These are phyloP conservation scores for Chaetoceros muelleri DNA, from an alignment of 108 stramenopile species.

Conservation along the genomic window DNA sequence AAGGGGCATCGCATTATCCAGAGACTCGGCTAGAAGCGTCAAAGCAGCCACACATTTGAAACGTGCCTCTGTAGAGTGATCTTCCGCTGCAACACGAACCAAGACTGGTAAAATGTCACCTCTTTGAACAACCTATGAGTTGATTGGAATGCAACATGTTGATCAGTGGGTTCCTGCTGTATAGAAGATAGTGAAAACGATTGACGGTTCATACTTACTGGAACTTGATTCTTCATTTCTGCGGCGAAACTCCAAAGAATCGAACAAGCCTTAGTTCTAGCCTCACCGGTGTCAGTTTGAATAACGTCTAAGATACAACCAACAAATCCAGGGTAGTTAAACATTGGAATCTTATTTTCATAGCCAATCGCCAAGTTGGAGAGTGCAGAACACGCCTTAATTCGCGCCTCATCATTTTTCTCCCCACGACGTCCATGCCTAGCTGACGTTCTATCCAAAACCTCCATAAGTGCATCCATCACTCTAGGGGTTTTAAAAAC, in stretches of 20 bases:
- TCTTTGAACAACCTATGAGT: conserved; percentile 44
- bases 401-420: conserved; percentile 62
- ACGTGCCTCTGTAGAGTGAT: conserved; percentile 76
- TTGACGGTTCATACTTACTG: conserved; percentile 22
- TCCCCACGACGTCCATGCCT: conserved; percentile 15
- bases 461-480: conserved; percentile 85
- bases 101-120: conserved; percentile 81
- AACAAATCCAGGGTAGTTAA: conserved; percentile 81
- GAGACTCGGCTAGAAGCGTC: conserved; percentile 74
- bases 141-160: too few species aligned
- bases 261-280: conserved; percentile 83
- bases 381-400: conserved; percentile 84
- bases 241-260: conserved; percentile 90
- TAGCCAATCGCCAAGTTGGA: conserved; percentile 86
- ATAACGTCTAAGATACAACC: conserved; percentile 78
- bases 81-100: conserved; percentile 79
- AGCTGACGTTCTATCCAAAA: conserved; percentile 61
- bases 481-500: conserved; percentile 81
- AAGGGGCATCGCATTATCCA: conserved; percentile 80
- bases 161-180: too few species aligned
- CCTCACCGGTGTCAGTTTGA: conserved; percentile 73
- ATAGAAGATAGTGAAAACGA: conserved; percentile 3
- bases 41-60: conserved; percentile 88
- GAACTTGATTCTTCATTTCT: conserved; percentile 90
- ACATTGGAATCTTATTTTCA: conserved; percentile 92